Conservation (phyloP, 768 basidiomycete species). For the Tylopilus cervinicoccineus region DNA sequence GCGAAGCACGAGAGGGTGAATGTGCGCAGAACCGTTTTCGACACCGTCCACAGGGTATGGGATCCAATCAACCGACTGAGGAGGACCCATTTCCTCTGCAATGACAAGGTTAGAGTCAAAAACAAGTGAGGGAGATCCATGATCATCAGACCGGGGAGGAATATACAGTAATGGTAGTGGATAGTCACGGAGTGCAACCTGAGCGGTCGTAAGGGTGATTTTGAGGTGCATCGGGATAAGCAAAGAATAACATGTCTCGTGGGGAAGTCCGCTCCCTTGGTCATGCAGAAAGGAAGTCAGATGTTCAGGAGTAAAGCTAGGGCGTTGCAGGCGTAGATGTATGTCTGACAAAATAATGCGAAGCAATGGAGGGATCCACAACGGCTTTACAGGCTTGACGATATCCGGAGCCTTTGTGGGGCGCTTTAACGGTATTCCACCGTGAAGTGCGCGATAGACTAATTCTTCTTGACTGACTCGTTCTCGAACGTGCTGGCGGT, state of each 20-base stretch:
- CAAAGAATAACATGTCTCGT: slow-evolving; percentile 68
- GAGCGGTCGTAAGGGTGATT: slow-evolving; percentile 58
- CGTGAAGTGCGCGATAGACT: slow-evolving; percentile 43
- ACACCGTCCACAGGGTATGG: slow-evolving; percentile 60
- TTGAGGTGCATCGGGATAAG: slow-evolving; percentile 79
- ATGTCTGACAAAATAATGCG: slow-evolving; percentile 61
- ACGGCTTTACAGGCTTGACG: slow-evolving; percentile 35
- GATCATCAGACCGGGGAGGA: slow-evolving; percentile 39
- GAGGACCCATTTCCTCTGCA: slow-evolving; percentile 79
- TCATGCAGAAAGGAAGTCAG: slow-evolving; percentile 63
- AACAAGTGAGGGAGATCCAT: slow-evolving; percentile 45
- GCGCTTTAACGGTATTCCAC: slow-evolving; percentile 29
- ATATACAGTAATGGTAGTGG: slow-evolving; percentile 82
- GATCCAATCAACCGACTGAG: slow-evolving; percentile 67
- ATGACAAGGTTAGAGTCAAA: slow-evolving; percentile 80
- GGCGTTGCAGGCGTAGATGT: slow-evolving; percentile 49
- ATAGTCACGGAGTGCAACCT: slow-evolving; percentile 76
- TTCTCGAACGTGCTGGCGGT: slow-evolving; percentile 43
- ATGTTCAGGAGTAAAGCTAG: slow-evolving; percentile 52
- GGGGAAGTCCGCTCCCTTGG: slow-evolving; percentile 66
- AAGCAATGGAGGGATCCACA: slow-evolving; percentile 60
- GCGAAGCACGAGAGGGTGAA: slow-evolving; percentile 50
- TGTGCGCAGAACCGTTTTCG: slow-evolving; percentile 47
- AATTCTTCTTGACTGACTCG: slow-evolving; percentile 47
- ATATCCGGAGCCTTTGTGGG: slow-evolving; percentile 39